Percentiles rank a stretch among this genome's conserved stretches.
Evolutionary conservation across 768 basidiomycete species (phyloP).

Genomic region (Symmetrospora coprosmae): DNA sequence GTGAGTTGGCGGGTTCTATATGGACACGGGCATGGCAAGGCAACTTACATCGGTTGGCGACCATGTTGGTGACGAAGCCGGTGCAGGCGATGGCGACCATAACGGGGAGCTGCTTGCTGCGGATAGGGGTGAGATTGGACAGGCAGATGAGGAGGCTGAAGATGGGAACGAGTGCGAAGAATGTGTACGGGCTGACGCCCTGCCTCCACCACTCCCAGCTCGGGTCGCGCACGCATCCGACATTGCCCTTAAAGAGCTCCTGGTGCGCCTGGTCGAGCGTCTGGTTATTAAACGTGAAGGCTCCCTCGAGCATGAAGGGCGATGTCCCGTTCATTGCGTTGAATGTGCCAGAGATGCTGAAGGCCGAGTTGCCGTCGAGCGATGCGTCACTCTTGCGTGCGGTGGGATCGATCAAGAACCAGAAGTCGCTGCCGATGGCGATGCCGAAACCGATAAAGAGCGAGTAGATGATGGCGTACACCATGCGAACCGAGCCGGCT

Average conservation of each 20-base stretch:
- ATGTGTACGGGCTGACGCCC: slow-evolving; percentile 23
- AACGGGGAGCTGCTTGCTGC: slow-evolving; percentile 32
- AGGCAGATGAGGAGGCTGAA: slow-evolving; percentile 37
- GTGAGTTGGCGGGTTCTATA: neutral
- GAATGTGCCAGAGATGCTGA: slow-evolving; percentile 25
- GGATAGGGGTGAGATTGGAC: slow-evolving; percentile 37
- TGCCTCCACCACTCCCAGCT: slow-evolving; percentile 29
- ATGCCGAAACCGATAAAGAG: slow-evolving; percentile 37
- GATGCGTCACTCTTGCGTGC: neutral
- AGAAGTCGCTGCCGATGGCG: slow-evolving; percentile 29
- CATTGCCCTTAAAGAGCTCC: slow-evolving; percentile 24
- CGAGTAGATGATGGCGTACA: slow-evolving; percentile 40
- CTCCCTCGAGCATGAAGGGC: slow-evolving; percentile 18
- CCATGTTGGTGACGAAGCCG: slow-evolving; percentile 36
- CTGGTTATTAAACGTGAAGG: slow-evolving; percentile 29
- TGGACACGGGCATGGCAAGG: neutral
- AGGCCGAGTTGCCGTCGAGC: neutral
- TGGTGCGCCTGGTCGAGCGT: slow-evolving; percentile 22
- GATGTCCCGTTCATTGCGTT: slow-evolving; percentile 19
- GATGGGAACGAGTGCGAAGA: slow-evolving; percentile 39
- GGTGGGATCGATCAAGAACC: slow-evolving; percentile 26
- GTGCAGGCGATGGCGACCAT: slow-evolving; percentile 40
- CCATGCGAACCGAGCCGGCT: slow-evolving; percentile 40
- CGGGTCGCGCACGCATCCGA: slow-evolving; percentile 26
- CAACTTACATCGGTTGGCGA: slow-evolving; percentile 21